phyloP scores from a whole-genome alignment of 768 basidiomycete genomes.

The Panaeolus cyanescens region DNA sequence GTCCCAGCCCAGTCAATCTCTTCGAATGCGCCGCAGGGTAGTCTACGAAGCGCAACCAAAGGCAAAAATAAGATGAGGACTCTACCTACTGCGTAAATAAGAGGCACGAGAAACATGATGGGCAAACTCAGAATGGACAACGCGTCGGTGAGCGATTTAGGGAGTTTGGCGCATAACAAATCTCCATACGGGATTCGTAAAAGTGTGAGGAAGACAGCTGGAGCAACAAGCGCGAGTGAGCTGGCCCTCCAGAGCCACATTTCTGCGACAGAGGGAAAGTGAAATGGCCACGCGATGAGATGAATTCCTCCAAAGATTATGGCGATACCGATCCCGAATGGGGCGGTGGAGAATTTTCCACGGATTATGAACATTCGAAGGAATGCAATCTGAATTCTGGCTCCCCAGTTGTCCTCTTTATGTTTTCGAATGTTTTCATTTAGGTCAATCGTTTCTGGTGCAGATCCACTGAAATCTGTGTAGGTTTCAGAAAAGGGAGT shows the following conservation, averaged over 20 bases:
- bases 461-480: neutral
- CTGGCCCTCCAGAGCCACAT: constrained; percentile 2
- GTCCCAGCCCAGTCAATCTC: neutral
- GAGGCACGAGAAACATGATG: neutral
- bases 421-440: no score
- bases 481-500: no score
- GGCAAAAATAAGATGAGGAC: neutral
- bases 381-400: no score
- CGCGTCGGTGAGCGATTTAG: neutral
- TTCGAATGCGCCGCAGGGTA: neutral
- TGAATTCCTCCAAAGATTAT: constrained; percentile 6
- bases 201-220: neutral
- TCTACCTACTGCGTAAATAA: neutral
- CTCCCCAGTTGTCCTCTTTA: no score
- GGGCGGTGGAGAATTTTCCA: neutral
- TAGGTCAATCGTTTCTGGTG: no score
- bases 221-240: neutral
- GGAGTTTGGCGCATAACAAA: neutral
- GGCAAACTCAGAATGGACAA: neutral
- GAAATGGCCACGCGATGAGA: constrained; percentile 5
- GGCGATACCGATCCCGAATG: neutral
- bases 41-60: neutral
- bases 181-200: neutral
- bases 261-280: constrained; percentile 1
- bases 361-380: no score